Evolutionary conservation across 163 green algal species (phyloP), one percentile per base, ranked within the genome.

Genomic region (Prototheca wickerhamii): DNA sequence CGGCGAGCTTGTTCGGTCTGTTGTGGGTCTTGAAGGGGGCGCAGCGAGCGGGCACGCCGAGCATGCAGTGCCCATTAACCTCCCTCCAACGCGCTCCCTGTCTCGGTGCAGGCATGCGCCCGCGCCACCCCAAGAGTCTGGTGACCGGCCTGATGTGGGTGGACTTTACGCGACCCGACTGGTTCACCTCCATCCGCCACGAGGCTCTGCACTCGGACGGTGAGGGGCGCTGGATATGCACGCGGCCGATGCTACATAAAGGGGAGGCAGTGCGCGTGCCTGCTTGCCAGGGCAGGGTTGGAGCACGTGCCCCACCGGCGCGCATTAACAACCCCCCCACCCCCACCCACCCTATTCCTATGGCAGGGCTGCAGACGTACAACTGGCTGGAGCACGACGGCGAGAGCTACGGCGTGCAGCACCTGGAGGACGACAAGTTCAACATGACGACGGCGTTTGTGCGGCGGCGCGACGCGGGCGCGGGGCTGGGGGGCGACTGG

Each of bases 331-430:
- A n/a, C n/a, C n/a, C n/a, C n/a, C 10, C 8, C 29, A 10, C n/a
- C 52, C 10, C 29, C 8, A 33, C 52, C 52, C 28, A 59, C 3
- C 52, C 40, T 56, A 64, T 33, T 8, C 32, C 26, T 28, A 64
- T 26, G 21, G 34, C 35, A 69, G 78, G 74, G 5, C 67, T 96
- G 64, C 4, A 29, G 21, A 74, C 67, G 28, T 95, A 89, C 65
- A 88, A 89, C 17, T 97, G 91, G 91, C 60, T 87, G 46, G 66
- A 72, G 6, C 91, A 97, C 70, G 89, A 97, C 68, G 91, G 91
- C 10, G 46, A 71, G 26, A 65, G 17, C 12, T 96, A 82, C 70
- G 91, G 88, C 5, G 61, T 78, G 28, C 90, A 97, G 63, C 34
- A 78, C 32, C 55, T 95, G 4, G 35, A 75, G 5, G 89, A 96